Base-by-base conservation (phyloP, 2,329 filamentous ascomycete genomes). In the Colletotrichum sp. region DNA sequence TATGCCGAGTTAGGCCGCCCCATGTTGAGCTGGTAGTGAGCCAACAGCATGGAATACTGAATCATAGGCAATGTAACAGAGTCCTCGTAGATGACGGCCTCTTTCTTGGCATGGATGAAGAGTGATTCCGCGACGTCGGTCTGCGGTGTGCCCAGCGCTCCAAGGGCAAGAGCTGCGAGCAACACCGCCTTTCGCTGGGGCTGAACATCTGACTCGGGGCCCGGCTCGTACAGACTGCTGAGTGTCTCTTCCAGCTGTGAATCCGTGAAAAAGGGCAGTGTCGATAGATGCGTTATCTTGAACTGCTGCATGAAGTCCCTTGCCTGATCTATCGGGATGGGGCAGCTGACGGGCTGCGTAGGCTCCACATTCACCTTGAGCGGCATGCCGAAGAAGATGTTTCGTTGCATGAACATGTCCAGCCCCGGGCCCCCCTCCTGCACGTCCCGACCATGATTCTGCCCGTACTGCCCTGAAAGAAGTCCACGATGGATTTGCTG, bases 41-140 rank as follows among this genome's bases (percentile, higher is more conserved):
- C 78, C 26, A 80, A 34, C 6, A 82, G 67, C 13, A 83, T 69
- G 0, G 80, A 81, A 39, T 80, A 79, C 57, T 83, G 81, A 5
- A 83, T 79, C 80, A 82, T 82, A 4, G 79, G 78, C n/a, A 83
- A 68, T 7, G 80, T 83, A n/a, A 82, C 81, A 7, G 79, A 79
- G 28, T 83, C 81, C 32, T 83, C 81, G 39, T 79, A 82, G 6
- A 79, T 60, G 4, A 77, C 60, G 3, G 78, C 80, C 48, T 81
- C 78, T 12, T 76, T 78, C 60, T 82, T 81, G 32, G 81, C 80
- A 59, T 79, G 77, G 9, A 75, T 75, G 32, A 81, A 77, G 3
- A 83, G 69, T 9, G 78, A 65, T 36, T 83, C 81, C 4, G 81
- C 81, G 21, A 74, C 26, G 60, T 80, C 74, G 1, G 80, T 82